Evolutionary conservation across 495 filamentous ascomycete species (phyloP).

Genomic region (Neurospora sublineolata): DNA sequence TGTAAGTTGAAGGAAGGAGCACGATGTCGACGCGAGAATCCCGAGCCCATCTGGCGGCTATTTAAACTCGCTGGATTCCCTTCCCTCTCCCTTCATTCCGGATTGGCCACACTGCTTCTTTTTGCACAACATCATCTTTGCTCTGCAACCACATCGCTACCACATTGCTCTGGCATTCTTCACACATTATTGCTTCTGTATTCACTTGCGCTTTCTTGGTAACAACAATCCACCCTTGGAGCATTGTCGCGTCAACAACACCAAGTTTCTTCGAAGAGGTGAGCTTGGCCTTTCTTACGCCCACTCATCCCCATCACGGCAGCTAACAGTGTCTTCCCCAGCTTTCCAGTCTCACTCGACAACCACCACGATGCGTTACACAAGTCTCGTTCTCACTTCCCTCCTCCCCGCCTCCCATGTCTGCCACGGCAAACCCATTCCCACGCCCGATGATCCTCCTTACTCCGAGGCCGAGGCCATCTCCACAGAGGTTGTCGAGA

Average conservation of each 20-base stretch:
- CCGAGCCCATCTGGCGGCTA: background rate
- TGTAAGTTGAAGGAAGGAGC: background rate
- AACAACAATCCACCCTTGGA: background rate
- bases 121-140: background rate
- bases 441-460: background rate
- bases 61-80: background rate
- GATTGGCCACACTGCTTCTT: background rate
- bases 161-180: background rate
- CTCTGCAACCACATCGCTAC: background rate
- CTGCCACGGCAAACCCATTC: background rate
- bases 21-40: background rate
- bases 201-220: background rate
- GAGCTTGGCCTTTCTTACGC: background rate
- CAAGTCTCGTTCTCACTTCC: background rate
- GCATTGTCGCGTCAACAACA: background rate
- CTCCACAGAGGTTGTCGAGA: background rate
- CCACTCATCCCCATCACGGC: background rate
- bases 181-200: background rate
- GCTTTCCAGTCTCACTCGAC: background rate
- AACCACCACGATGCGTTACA: background rate
- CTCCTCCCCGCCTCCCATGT: background rate
- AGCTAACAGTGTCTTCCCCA: background rate
- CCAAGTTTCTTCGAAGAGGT: background rate
- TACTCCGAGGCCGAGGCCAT: background rate
- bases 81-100: background rate